phyloP scores from a whole-genome alignment of 2,329 filamentous ascomycete species.

The Exophiala sideris region DNA sequence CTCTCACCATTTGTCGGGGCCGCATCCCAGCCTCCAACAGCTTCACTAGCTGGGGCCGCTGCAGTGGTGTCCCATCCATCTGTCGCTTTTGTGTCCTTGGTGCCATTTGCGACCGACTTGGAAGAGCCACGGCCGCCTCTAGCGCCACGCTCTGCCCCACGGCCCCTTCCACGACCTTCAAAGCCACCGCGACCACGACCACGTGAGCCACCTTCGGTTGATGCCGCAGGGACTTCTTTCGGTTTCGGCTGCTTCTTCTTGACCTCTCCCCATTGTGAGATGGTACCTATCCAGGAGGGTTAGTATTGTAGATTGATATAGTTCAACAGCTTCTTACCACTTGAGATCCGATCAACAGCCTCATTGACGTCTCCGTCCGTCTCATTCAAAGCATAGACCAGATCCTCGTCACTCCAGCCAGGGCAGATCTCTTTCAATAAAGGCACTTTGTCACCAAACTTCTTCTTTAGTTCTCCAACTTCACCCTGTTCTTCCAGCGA shows the following conservation, averaged over 20 bases:
- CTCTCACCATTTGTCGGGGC: slow-evolving; percentile 29
- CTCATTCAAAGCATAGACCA: slow-evolving; percentile 90
- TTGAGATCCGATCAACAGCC: slow-evolving; percentile 51
- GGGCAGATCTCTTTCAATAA: slow-evolving; percentile 91
- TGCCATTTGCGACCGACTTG: slow-evolving; percentile 43
- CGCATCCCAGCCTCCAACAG: slow-evolving; percentile 31
- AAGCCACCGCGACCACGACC: slow-evolving; percentile 47
- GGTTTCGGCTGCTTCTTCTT: slow-evolving; percentile 52
- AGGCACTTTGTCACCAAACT: slow-evolving; percentile 73
- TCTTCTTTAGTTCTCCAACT: slow-evolving; percentile 86
- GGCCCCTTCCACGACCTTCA: slow-evolving; percentile 45
- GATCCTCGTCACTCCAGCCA: slow-evolving; percentile 91
- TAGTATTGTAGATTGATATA: neutral
- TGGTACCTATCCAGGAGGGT: slow-evolving; percentile 39
- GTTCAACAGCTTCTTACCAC: slow-evolving; percentile 37
- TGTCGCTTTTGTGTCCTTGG: slow-evolving; percentile 31
- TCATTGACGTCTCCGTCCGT: slow-evolving; percentile 48
- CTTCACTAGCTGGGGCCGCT: slow-evolving; percentile 23
- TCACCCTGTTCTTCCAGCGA: slow-evolving; percentile 80
- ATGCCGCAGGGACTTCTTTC: slow-evolving; percentile 40
- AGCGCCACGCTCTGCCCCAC: slow-evolving; percentile 42
- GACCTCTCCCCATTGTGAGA: slow-evolving; percentile 52
- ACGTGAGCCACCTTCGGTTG: slow-evolving; percentile 37
- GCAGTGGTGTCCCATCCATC: slow-evolving; percentile 18
- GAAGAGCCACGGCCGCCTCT: slow-evolving; percentile 45